These are phyloP conservation scores for Cucurbitaria berberidis DNA, from an alignment of 2,329 filamentous ascomycete species.

Conservation along the genomic window DNA sequence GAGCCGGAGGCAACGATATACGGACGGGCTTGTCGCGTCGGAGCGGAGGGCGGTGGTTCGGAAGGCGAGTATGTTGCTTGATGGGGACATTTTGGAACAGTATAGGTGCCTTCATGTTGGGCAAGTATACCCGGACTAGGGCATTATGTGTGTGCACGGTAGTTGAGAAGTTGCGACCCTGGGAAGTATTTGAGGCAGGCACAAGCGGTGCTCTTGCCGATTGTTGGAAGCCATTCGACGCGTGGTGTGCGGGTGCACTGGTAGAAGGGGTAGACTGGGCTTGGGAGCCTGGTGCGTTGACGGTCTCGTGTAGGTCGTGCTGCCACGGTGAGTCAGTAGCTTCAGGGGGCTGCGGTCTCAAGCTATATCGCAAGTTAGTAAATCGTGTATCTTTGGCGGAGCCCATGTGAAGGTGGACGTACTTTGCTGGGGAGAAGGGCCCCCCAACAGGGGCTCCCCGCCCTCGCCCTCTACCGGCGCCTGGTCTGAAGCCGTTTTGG, in stretches of 20 bases:
- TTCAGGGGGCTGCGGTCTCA: slow-evolving; percentile 51
- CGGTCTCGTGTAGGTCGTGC: slow-evolving; percentile 88
- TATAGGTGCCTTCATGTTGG: slow-evolving; percentile 73
- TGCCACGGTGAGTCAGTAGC: slow-evolving; percentile 80
- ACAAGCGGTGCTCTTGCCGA: slow-evolving; percentile 27
- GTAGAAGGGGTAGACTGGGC: slow-evolving; percentile 24
- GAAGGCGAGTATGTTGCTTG: slow-evolving; percentile 91
- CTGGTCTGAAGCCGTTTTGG: slow-evolving; percentile 75
- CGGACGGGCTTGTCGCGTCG: slow-evolving; percentile 96
- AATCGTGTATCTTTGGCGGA: background rate
- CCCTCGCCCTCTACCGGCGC: slow-evolving; percentile 65
- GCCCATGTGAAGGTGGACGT: slow-evolving; percentile 44
- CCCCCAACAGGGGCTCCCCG: slow-evolving; percentile 60
- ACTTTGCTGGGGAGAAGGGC: slow-evolving; percentile 65
- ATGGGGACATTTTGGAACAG: slow-evolving; percentile 77
- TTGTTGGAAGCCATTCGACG: slow-evolving; percentile 25
- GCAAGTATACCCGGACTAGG: slow-evolving; percentile 80
- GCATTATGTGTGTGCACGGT: slow-evolving; percentile 85
- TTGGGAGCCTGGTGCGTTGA: slow-evolving; percentile 51
- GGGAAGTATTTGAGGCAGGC: slow-evolving; percentile 41
- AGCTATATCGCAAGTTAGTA: slow-evolving; percentile 47
- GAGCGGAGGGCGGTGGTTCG: slow-evolving; percentile 90
- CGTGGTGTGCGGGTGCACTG: slow-evolving; percentile 22
- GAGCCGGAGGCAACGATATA: slow-evolving; percentile 81
- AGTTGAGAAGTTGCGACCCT: slow-evolving; percentile 68